These are phyloP conservation scores for Colletotrichum euphorbiae DNA, from an alignment of 2,329 filamentous ascomycete genomes.

Conservation along the genomic window DNA sequence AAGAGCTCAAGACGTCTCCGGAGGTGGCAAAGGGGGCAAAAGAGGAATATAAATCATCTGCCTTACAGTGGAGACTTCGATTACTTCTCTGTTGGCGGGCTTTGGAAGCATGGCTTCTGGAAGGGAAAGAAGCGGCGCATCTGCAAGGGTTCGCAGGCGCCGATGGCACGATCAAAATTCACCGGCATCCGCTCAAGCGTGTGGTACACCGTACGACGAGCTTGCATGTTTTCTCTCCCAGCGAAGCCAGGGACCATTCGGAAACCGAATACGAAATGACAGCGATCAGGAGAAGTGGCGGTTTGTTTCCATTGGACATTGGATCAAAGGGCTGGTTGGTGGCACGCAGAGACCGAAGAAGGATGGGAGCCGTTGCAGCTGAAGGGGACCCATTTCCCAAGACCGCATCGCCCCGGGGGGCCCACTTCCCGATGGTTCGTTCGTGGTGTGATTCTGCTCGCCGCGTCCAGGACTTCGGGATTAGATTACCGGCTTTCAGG, in stretches of 20 bases:
- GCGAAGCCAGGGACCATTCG: neutral
- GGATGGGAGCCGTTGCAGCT: constrained; percentile 15
- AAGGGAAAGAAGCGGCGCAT: constrained; percentile 11
- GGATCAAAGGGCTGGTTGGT: neutral
- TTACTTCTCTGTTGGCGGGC: constrained; percentile 22
- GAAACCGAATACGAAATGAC: constrained; percentile 33
- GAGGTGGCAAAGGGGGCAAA: neutral
- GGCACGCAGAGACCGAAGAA: neutral
- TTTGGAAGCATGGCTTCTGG: constrained; percentile 24
- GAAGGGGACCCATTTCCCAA: constrained; percentile 15
- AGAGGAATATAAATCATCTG: constrained; percentile 12
- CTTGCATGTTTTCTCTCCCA: no score
- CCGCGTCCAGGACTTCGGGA: constrained; percentile 16
- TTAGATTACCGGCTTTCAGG: constrained; percentile 34
- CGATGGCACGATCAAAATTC: constrained; percentile 34
- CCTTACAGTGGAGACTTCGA: neutral
- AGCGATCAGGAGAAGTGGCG: no score
- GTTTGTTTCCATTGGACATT: neutral
- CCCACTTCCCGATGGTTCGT: constrained; percentile 38
- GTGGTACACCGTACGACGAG: constrained; percentile 36
- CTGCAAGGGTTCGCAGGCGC: constrained; percentile 30
- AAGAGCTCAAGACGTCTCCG: neutral
- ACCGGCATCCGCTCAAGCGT: constrained; percentile 31
- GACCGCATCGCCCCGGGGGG: constrained; percentile 26
- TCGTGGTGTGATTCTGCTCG: constrained; percentile 36